Percentiles rank a stretch among this genome's conserved stretches.
These are phyloP conservation scores for Xylaria venustula DNA, from an alignment of 495 filamentous ascomycete species.

Conservation along the genomic window DNA sequence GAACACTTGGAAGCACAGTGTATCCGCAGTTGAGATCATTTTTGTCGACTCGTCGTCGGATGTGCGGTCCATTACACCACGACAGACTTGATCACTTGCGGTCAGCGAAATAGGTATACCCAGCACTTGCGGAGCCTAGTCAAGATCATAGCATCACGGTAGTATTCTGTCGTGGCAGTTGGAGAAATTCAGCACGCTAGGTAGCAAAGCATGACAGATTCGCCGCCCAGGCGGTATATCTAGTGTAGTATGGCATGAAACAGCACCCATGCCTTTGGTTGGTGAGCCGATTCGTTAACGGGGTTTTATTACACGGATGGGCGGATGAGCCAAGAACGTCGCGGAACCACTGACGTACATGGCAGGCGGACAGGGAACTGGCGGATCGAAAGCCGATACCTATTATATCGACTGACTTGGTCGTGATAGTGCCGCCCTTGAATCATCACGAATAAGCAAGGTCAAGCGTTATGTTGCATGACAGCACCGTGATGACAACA, in stretches of 20 bases:
- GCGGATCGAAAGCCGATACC: neutral
- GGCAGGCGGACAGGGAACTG: neutral
- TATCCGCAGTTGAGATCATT: too few species aligned
- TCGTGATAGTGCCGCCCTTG: neutral
- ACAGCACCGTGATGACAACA: constrained; percentile 3
- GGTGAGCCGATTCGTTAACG: neutral
- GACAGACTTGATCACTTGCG: neutral
- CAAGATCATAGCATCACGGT: neutral
- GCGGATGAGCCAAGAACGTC: neutral
- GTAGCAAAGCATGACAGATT: neutral
- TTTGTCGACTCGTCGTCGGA: neutral
- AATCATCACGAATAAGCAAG: neutral
- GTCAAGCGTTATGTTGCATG: neutral
- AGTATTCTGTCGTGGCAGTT: neutral
- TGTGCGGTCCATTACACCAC: constrained; percentile 8
- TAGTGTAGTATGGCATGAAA: constrained; percentile 8
- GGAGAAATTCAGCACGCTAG: neutral
- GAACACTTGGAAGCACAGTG: neutral
- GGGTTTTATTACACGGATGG: neutral
- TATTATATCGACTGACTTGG: neutral
- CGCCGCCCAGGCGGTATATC: neutral
- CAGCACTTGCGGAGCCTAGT: neutral
- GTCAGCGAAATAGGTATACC: neutral
- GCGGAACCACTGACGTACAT: neutral
- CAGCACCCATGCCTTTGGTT: neutral